These are phyloP conservation scores for Amylocarpus encephaloides DNA, from an alignment of 2,329 filamentous ascomycete genomes.

Conservation along the genomic window DNA sequence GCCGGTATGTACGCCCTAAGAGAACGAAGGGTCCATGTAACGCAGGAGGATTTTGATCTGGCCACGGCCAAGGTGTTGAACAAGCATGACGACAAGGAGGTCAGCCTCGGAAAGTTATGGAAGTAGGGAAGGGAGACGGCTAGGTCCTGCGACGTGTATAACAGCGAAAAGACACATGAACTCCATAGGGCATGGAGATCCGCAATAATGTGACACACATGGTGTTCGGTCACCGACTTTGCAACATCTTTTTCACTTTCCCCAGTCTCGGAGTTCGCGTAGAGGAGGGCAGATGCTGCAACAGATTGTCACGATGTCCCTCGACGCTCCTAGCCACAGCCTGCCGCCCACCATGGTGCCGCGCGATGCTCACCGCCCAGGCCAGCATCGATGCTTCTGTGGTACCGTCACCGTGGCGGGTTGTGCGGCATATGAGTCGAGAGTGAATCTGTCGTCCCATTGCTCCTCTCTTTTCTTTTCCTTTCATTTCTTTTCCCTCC, in stretches of 20 bases:
- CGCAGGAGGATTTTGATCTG: slow-evolving; percentile 97
- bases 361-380: slow-evolving; percentile 2
- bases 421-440: too few species aligned
- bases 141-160: slow-evolving; percentile 24
- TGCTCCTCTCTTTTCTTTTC: background rate
- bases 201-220: background rate
- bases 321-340: background rate
- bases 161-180: slow-evolving; percentile 13
- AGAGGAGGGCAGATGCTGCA: background rate
- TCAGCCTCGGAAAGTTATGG: slow-evolving; percentile 82
- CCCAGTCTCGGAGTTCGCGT: background rate
- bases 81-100: slow-evolving; percentile 99
- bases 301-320: background rate
- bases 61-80: slow-evolving; percentile 99
- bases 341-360: background rate
- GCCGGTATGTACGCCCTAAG: slow-evolving; percentile 96
- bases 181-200: background rate
- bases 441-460: background rate
- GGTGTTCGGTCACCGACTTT: background rate
- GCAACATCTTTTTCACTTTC: background rate
- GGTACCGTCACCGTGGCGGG: background rate
- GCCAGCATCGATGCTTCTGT: background rate
- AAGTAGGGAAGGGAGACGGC: slow-evolving; percentile 44
- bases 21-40: slow-evolving; percentile 94
- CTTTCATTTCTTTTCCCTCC: background rate